Evolutionary conservation across 2,329 filamentous ascomycete species (phyloP).

Genomic region (Stachybotrys chlorohalonatus): DNA sequence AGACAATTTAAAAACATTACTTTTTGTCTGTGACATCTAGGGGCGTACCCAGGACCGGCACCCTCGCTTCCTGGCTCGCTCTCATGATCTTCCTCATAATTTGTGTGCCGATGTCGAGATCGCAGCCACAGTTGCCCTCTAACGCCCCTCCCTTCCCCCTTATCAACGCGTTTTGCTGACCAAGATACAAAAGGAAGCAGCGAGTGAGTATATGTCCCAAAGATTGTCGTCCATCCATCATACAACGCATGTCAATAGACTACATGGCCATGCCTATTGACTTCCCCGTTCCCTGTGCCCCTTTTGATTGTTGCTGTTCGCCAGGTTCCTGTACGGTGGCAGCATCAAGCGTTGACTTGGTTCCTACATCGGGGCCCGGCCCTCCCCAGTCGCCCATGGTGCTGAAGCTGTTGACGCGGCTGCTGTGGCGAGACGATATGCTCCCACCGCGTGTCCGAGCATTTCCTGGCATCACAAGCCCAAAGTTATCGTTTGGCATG

Average conservation of each 20-base stretch:
- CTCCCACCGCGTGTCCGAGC: constrained; percentile 23
- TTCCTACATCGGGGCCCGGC: constrained; percentile 45
- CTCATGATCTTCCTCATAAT: background rate
- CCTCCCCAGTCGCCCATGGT: constrained; percentile 35
- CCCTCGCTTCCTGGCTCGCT: background rate
- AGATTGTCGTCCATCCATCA: background rate
- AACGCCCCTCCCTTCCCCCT: background rate
- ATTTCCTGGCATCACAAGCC: constrained; percentile 31
- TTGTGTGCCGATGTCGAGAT: background rate
- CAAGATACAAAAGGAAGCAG: background rate
- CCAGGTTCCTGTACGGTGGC: background rate
- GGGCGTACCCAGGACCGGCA: background rate
- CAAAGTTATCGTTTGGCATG: constrained; percentile 6
- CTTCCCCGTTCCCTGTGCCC: background rate
- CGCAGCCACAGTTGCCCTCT: background rate
- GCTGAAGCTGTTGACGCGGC: constrained; percentile 35
- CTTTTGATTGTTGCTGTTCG: background rate
- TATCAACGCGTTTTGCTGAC: too few relatives aligned
- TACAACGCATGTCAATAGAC: background rate
- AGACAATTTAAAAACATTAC: background rate
- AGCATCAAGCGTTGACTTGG: constrained; percentile 12
- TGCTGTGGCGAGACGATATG: constrained; percentile 37
- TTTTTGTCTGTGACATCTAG: background rate
- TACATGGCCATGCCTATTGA: constrained; percentile 1
- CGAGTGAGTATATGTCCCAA: background rate